Evolutionary conservation across 495 filamentous ascomycete genomes (phyloP).

Genomic region (Thozetella sp.): DNA sequence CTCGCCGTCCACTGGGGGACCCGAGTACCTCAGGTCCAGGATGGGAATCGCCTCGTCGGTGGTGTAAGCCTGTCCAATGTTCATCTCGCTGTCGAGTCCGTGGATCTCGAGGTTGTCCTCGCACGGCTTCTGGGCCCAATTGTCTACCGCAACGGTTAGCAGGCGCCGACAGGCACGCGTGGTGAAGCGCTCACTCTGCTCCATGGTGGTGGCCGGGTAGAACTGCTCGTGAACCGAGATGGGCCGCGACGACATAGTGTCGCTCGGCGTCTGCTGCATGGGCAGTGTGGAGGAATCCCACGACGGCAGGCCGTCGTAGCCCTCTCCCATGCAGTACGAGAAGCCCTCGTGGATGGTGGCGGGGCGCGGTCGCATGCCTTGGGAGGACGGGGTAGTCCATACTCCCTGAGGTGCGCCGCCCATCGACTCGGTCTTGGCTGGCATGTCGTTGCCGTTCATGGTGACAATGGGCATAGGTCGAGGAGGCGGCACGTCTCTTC

Average conservation of each 20-base stretch:
- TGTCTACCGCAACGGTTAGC: constrained; percentile 38
- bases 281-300: constrained; percentile 58
- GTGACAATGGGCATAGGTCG: constrained; percentile 32
- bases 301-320: constrained; percentile 47
- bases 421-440: constrained; percentile 35
- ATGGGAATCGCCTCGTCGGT: constrained; percentile 58
- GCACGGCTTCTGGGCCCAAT: constrained; percentile 51
- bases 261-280: constrained; percentile 46
- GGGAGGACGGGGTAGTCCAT: constrained; percentile 45
- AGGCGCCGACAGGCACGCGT: constrained; percentile 13
- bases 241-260: constrained; percentile 46
- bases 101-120: constrained; percentile 49
- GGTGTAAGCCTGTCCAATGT: constrained; percentile 57
- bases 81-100: constrained; percentile 47
- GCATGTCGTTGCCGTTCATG: constrained; percentile 42
- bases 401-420: constrained; percentile 33
- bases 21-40: constrained; percentile 48
- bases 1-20: constrained; percentile 39
- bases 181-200: constrained; percentile 45
- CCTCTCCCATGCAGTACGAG: constrained; percentile 55
- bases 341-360: constrained; percentile 63
- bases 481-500: constrained; percentile 34
- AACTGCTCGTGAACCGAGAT: constrained; percentile 55
- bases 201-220: constrained; percentile 49
- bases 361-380: constrained; percentile 47